A percentile compares a stretch with the other conserved stretches of the same genome.
Conservation (phyloP, 768 basidiomycete species). For the Naganishia kalamii region DNA sequence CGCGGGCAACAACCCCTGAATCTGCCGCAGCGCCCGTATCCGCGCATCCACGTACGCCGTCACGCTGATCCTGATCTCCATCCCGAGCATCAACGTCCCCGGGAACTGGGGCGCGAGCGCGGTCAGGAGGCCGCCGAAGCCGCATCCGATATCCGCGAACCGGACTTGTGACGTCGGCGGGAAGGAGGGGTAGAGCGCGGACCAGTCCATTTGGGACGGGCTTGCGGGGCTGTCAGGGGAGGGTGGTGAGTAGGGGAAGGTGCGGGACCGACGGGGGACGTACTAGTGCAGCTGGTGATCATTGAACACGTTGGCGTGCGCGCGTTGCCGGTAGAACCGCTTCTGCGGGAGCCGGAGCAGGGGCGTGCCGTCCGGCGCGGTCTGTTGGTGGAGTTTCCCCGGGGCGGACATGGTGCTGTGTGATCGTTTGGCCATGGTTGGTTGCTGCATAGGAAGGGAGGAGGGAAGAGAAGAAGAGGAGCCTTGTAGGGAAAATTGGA, state of each 20-base stretch:
- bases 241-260: background rate
- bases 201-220: constrained; percentile 74
- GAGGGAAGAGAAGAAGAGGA: background rate
- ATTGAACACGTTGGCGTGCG: constrained; percentile 53
- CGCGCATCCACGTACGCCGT: constrained; percentile 93
- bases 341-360: constrained; percentile 43
- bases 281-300: constrained; percentile 72
- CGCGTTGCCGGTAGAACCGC: constrained; percentile 52
- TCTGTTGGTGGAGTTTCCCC: background rate
- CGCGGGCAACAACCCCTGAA: constrained; percentile 26
- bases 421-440: too few species aligned
- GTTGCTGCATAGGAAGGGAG: background rate
- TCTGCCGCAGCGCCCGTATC: constrained; percentile 75
- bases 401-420: background rate
- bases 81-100: constrained; percentile 84
- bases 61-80: constrained; percentile 96
- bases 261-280: constrained; percentile 22
- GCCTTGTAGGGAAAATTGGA: background rate
- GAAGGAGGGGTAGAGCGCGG: constrained; percentile 70
- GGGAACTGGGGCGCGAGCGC: constrained; percentile 84
- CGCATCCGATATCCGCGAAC: constrained; percentile 95
- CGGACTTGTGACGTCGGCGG: constrained; percentile 62
- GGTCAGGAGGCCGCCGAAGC: constrained; percentile 89
- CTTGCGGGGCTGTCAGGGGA: constrained; percentile 54
- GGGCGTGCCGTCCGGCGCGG: constrained; percentile 2